Conservation (phyloP, 306 rosid species). For the Hylodesmum podocarpum region DNA sequence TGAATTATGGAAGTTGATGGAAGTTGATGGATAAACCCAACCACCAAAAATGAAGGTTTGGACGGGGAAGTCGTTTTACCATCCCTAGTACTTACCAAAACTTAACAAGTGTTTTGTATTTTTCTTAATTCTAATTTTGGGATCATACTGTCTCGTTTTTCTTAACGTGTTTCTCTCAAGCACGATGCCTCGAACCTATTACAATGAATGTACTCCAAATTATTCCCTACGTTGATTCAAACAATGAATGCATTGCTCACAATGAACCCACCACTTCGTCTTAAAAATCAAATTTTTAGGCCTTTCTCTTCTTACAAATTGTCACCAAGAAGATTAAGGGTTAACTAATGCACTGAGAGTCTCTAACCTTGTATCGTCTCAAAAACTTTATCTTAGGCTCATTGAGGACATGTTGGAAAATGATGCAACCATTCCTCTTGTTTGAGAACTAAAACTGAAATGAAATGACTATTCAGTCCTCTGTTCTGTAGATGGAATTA, state of each 20-base stretch:
- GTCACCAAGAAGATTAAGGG: constrained; percentile 19
- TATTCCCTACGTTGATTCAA: not conserved
- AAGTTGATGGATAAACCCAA: no score
- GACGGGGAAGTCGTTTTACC: no score
- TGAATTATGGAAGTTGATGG: no score
- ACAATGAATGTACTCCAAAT: not conserved
- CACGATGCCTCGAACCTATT: not conserved
- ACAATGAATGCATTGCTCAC: constrained; percentile 7
- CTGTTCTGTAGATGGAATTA: constrained; percentile 32
- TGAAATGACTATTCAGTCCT: constrained; percentile 27
- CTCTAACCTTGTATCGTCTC: constrained; percentile 49
- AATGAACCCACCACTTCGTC: not conserved
- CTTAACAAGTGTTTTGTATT: no score
- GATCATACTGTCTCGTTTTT: not conserved
- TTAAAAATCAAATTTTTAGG: constrained; percentile 5
- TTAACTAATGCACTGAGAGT: constrained; percentile 49
- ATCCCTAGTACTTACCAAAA: no score
- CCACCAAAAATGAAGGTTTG: no score
- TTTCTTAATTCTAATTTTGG: not conserved
- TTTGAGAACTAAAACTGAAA: constrained; percentile 3
- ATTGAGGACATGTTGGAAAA: constrained; percentile 51
- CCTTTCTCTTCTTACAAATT: constrained; percentile 36
- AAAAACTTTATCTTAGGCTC: constrained; percentile 60
- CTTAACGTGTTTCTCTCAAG: not conserved
- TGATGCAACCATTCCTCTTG: constrained; percentile 9